A percentile compares a stretch with the other conserved stretches of the same genome.
Evolutionary conservation across 129 eudicot genomes (phyloP).

Genomic region (Centaurea solstitialis): DNA sequence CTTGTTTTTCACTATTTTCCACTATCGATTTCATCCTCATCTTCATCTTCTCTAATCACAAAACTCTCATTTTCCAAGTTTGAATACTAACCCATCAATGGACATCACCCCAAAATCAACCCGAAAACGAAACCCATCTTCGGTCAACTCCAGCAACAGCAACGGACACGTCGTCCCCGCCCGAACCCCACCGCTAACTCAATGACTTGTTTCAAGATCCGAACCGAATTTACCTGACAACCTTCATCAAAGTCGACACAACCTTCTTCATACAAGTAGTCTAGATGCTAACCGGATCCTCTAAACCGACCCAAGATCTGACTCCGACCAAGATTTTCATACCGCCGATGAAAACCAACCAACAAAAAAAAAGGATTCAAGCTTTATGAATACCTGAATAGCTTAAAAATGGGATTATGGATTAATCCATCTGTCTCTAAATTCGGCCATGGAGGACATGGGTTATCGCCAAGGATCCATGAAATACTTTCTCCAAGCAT

Average conservation of each 20-base stretch:
- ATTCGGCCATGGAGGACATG: slow-evolving; percentile 21
- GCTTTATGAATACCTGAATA: slow-evolving; percentile 78
- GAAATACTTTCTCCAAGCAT: slow-evolving; percentile 86
- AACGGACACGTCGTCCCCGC: slow-evolving; percentile 21
- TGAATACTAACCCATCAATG: too few species aligned
- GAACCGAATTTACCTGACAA: slow-evolving; percentile 76
- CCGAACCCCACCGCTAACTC: slow-evolving; percentile 61
- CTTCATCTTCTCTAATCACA: too few species aligned
- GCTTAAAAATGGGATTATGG: slow-evolving; percentile 76
- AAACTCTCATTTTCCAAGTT: too few species aligned
- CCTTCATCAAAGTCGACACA: slow-evolving; percentile 87
- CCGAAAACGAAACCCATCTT: slow-evolving; percentile 53
- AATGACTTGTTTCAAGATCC: slow-evolving; percentile 66
- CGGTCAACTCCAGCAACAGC: slow-evolving; percentile 55
- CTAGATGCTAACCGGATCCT: slow-evolving; percentile 90
- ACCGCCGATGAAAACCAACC: slow-evolving; percentile 69
- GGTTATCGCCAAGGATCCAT: slow-evolving; percentile 49
- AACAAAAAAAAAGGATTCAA: slow-evolving; percentile 63
- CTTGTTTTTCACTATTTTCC: slow-evolving; percentile 30
- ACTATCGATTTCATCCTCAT: slow-evolving; percentile 12
- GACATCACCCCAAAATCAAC: slow-evolving; percentile 42
- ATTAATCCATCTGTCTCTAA: slow-evolving; percentile 56
- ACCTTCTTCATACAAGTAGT: slow-evolving; percentile 84
- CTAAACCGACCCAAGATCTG: slow-evolving; percentile 58
- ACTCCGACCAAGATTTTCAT: slow-evolving; percentile 32